These are phyloP conservation scores for Penicillium sp. DNA, from an alignment of 2,329 filamentous ascomycete species.

Conservation along the genomic window DNA sequence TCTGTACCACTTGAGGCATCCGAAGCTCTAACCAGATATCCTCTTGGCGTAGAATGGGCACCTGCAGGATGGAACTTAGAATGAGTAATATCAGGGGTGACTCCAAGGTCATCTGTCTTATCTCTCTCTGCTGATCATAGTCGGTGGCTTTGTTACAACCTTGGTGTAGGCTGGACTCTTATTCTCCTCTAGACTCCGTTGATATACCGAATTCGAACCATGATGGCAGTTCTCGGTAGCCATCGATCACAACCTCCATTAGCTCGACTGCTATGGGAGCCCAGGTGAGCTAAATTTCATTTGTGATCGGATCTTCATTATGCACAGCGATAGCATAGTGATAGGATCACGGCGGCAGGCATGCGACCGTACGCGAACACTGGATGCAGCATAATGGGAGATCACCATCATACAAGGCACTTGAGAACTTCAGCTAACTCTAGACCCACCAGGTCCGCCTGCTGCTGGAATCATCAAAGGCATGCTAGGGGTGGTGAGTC, in stretches of 20 bases:
- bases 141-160: slow-evolving; percentile 4
- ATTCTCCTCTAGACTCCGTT: not conserved
- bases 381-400: not conserved
- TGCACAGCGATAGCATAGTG: not conserved
- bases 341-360: not conserved
- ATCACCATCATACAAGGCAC: not conserved
- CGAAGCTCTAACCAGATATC: not conserved
- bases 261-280: slow-evolving; percentile 32
- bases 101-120: slow-evolving; percentile 6
- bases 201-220: not conserved
- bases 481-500: slow-evolving; percentile 27
- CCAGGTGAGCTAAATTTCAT: slow-evolving; percentile 25
- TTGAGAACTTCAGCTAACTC: slow-evolving; percentile 1
- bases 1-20: not conserved
- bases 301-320: not conserved
- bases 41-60: not conserved
- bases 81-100: not conserved
- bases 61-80: not conserved
- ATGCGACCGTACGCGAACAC: slow-evolving; percentile 11
- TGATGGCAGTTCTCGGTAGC: slow-evolving; percentile 11
- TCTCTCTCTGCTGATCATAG: slow-evolving; percentile 1
- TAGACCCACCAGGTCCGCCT: slow-evolving; percentile 11
- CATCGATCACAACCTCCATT: slow-evolving; percentile 20
- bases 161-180: slow-evolving; percentile 6
- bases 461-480: slow-evolving; percentile 17